Evolutionary conservation across 139 green algal genomes (phyloP), one percentile per base, ranked within the genome.

Genomic region (Asterochloris sp.): DNA sequence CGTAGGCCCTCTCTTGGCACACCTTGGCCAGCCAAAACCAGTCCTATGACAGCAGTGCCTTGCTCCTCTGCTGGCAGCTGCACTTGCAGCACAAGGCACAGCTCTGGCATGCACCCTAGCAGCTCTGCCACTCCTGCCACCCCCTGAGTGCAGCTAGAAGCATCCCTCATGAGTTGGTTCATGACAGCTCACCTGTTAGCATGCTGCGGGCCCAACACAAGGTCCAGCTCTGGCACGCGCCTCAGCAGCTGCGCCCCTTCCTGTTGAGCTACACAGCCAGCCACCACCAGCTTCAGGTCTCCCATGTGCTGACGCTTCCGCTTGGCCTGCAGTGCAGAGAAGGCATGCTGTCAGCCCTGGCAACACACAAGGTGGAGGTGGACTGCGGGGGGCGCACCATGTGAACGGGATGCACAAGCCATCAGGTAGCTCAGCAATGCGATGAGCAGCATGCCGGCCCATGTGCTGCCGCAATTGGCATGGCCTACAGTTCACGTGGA

Each of bases 171-270:
- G 38, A 54, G 38, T 54, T 54, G 38, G 2, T 54, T 6, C 38
- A 54, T 54, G 6, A 54, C 38, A 54, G 17, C 29, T 11, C 84
- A 85, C 84, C 86, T 82, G 89, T 98, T 98, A 62, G 94, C 96
- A 88, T 97, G 95, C 81, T 99, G 96, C 11, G 96, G 96, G 0
- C 96, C 96, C 96, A 99, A 98, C n/a, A 99, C 95, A 27, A 99
- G 87, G 87, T 99, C 96, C 19, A 99, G 85, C 88, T 99, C 95
- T n/a, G 96, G 96, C 81, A 99, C 93, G 13, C 96, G 85, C 54
- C 95, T 83, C 85, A 98, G 92, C 87, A 99, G 89, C 69, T 89
- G 66, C 86, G 96, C 87, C 0, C 93, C 96, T 88, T 98, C 96
- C 88, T 99, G 96, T 84, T 94, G 89, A 28, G 94, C 96, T 71